Evolutionary conservation across 768 basidiomycete genomes (phyloP).

Genomic region (Trametes villosa): DNA sequence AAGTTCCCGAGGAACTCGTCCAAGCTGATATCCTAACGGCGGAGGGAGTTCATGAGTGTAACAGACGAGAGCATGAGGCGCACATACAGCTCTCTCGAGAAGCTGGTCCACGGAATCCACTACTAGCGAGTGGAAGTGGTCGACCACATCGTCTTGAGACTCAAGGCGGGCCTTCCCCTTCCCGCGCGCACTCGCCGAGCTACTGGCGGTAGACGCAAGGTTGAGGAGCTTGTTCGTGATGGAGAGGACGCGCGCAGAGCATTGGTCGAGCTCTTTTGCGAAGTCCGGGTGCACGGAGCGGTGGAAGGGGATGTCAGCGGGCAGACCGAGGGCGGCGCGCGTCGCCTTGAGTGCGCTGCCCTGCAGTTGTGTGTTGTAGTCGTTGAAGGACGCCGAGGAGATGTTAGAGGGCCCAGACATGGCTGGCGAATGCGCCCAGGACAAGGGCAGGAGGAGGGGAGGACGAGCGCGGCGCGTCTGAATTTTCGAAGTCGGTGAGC

Average conservation of each 20-base stretch:
- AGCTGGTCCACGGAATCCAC: conserved; percentile 87
- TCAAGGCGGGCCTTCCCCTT: conserved; percentile 62
- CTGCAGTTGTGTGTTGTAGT: conserved; percentile 63
- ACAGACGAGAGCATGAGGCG: neutral
- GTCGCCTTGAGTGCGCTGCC: conserved; percentile 65
- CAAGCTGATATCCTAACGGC: conserved; percentile 76
- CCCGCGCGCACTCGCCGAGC: conserved; percentile 37
- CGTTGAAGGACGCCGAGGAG: conserved; percentile 46
- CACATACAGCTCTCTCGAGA: conserved; percentile 74
- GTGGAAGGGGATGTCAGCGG: conserved; percentile 85
- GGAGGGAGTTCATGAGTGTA: neutral
- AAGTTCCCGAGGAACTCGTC: conserved; percentile 77
- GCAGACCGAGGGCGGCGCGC: conserved; percentile 60
- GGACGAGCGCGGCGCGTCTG: neutral
- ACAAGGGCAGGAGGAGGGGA: neutral
- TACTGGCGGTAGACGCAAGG: conserved; percentile 50
- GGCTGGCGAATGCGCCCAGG: neutral
- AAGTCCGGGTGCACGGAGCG: conserved; percentile 79
- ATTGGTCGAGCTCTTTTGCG: conserved; percentile 69
- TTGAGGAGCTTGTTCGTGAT: conserved; percentile 68
- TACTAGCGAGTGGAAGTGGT: conserved; percentile 76
- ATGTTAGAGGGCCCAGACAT: conserved; percentile 16
- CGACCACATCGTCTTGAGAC: conserved; percentile 80
- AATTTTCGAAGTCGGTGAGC: neutral
- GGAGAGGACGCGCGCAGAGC: conserved; percentile 66